These are phyloP conservation scores for Beauveria australis DNA, from an alignment of 2,329 filamentous ascomycete genomes.

Conservation along the genomic window DNA sequence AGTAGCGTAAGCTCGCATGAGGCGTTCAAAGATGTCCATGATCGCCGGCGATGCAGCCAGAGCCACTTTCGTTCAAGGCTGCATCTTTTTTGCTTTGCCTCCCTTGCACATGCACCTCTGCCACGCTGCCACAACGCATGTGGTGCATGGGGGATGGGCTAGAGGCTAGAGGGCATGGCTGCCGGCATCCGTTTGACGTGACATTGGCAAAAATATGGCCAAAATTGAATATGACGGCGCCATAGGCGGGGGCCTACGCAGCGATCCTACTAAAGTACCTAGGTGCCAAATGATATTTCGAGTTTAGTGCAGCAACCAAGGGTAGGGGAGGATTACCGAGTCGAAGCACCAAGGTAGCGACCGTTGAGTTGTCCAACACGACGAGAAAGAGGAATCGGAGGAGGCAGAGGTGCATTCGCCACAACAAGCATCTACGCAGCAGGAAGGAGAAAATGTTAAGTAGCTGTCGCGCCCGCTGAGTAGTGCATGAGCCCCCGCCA, in stretches of 20 bases:
- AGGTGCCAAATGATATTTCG: not conserved
- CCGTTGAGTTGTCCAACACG: not conserved
- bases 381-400: not conserved
- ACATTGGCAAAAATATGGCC: not conserved
- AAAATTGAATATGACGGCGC: not conserved
- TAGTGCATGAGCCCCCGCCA: not conserved
- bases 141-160: not conserved
- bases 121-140: not conserved
- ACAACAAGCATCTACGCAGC: not conserved
- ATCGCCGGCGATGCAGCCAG: not conserved
- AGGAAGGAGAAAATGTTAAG: not conserved
- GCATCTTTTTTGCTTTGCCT: not conserved
- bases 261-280: not conserved
- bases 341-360: not conserved
- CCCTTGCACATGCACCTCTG: not conserved
- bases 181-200: not conserved
- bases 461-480: not conserved
- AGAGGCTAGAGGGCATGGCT: not conserved
- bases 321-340: not conserved
- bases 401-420: not conserved
- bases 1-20: not conserved
- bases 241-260: not conserved
- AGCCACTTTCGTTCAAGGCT: no score
- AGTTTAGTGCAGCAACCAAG: not conserved
- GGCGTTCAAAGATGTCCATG: not conserved